These are phyloP conservation scores for Talinum fruticosum DNA, from an alignment of 148 eudicot species.

Conservation along the genomic window DNA sequence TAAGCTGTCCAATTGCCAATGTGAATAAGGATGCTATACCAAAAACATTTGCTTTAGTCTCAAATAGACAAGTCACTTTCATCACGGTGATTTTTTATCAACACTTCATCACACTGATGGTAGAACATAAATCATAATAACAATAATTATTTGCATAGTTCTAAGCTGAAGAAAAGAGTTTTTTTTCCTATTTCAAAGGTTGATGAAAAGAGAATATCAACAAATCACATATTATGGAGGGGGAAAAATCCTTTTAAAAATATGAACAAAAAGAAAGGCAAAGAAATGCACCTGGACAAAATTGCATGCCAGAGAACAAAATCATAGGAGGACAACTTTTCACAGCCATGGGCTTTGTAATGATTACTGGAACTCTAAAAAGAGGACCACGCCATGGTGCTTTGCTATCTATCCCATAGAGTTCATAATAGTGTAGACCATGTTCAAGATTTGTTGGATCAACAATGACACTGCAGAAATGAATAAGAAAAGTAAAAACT, in stretches of 20 bases:
- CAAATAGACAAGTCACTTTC: background rate
- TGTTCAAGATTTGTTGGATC: conserved; percentile 75
- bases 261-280: background rate
- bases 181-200: too few species aligned
- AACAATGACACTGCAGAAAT: conserved; percentile 63
- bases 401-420: conserved; percentile 76
- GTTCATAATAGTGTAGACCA: conserved; percentile 83
- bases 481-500: too few species aligned
- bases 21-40: background rate
- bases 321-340: conserved; percentile 61
- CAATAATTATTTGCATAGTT: too few species aligned
- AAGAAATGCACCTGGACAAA: conserved; percentile 60
- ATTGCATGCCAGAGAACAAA: conserved; percentile 64
- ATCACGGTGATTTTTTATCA: background rate
- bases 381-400: conserved; percentile 98
- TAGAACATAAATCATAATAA: too few species aligned
- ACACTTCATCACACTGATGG: background rate
- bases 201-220: background rate
- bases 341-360: conserved; percentile 75
- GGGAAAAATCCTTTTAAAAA: background rate
- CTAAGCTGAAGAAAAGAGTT: background rate
- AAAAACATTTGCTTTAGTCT: background rate
- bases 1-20: background rate
- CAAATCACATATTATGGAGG: background rate
- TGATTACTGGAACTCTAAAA: conserved; percentile 83